These are phyloP conservation scores for Candida pini DNA, from an alignment of 805 yeast genomes.

Conservation along the genomic window DNA sequence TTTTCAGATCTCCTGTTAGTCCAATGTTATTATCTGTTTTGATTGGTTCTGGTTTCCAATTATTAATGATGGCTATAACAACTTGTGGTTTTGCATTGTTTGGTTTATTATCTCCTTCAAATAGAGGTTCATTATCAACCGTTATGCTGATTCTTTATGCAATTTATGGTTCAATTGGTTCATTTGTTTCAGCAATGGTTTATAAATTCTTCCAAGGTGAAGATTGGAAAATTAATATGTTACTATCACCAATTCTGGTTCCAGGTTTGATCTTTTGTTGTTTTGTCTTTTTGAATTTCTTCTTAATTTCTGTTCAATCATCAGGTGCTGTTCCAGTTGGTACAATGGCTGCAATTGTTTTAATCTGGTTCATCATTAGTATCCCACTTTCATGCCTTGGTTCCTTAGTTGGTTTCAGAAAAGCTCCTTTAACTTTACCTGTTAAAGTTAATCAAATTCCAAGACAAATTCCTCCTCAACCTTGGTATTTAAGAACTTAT, in stretches of 20 bases:
- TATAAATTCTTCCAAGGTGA: slow-evolving; percentile 92
- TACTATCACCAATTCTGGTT: slow-evolving; percentile 75
- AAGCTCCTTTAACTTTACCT: slow-evolving; percentile 41
- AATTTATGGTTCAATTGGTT: slow-evolving; percentile 73
- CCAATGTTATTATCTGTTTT: slow-evolving; percentile 70
- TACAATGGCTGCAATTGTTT: slow-evolving; percentile 73
- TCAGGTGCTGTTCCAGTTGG: slow-evolving; percentile 96
- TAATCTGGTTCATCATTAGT: slow-evolving; percentile 81
- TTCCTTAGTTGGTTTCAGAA: slow-evolving; percentile 72
- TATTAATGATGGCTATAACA: slow-evolving; percentile 66
- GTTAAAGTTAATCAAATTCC: slow-evolving; percentile 94
- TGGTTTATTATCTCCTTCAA: slow-evolving; percentile 89
- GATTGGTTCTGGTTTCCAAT: slow-evolving; percentile 84
- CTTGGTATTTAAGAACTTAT: slow-evolving; percentile 67
- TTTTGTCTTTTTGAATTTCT: slow-evolving; percentile 72
- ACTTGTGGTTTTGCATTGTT: slow-evolving; percentile 79
- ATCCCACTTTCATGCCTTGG: slow-evolving; percentile 82
- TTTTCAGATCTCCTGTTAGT: slow-evolving; percentile 76
- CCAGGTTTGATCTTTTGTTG: slow-evolving; percentile 70
- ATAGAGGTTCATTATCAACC: slow-evolving; percentile 89
- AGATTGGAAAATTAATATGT: slow-evolving; percentile 80
- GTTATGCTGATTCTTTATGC: slow-evolving; percentile 83
- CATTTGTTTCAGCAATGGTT: slow-evolving; percentile 78
- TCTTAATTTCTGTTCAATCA: slow-evolving; percentile 69
- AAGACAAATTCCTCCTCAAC: slow-evolving; percentile 91